Evolutionary conservation across 805 yeast genomes (phyloP).

Genomic region (Candida tibetensis): DNA sequence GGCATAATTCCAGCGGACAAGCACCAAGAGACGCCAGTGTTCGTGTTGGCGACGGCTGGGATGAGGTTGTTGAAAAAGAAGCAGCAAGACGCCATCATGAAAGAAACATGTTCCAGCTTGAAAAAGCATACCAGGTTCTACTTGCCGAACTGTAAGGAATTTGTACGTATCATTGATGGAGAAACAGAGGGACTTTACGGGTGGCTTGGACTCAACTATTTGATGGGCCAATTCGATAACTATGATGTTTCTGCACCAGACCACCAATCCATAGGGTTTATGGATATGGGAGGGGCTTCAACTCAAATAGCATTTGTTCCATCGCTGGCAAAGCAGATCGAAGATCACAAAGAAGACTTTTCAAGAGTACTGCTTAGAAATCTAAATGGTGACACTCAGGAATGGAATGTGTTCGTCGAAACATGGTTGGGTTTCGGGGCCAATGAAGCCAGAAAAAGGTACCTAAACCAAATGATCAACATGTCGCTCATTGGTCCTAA

Average conservation of each 20-base stretch:
- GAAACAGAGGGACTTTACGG: constrained; percentile 94
- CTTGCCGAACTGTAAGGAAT: constrained; percentile 59
- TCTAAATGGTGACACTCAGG: constrained; percentile 65
- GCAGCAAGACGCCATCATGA: constrained; percentile 52
- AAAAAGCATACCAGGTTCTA: constrained; percentile 54
- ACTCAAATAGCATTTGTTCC: constrained; percentile 96
- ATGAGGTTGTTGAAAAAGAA: constrained; percentile 72
- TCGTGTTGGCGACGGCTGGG: constrained; percentile 94
- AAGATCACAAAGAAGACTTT: constrained; percentile 69
- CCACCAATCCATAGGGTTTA: constrained; percentile 78
- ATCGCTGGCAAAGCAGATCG: constrained; percentile 53
- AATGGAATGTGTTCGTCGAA: constrained; percentile 86
- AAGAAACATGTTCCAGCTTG: constrained; percentile 58
- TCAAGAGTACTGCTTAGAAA: constrained; percentile 63
- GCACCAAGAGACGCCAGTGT: constrained; percentile 73
- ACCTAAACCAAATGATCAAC: constrained; percentile 53
- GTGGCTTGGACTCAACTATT: constrained; percentile 88
- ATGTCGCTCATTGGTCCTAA: constrained; percentile 19
- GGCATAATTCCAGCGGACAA: constrained; percentile 61
- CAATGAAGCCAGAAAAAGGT: constrained; percentile 82
- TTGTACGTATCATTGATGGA: constrained; percentile 87
- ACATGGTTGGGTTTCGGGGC: constrained; percentile 99
- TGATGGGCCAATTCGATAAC: constrained; percentile 61
- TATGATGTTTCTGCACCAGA: constrained; percentile 34
- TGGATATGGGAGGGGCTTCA: constrained; percentile 99